Evolutionary conservation across 768 basidiomycete species (phyloP), one percentile per base, ranked within the genome.

Genomic region (Lepiota brunneoincarnata): DNA sequence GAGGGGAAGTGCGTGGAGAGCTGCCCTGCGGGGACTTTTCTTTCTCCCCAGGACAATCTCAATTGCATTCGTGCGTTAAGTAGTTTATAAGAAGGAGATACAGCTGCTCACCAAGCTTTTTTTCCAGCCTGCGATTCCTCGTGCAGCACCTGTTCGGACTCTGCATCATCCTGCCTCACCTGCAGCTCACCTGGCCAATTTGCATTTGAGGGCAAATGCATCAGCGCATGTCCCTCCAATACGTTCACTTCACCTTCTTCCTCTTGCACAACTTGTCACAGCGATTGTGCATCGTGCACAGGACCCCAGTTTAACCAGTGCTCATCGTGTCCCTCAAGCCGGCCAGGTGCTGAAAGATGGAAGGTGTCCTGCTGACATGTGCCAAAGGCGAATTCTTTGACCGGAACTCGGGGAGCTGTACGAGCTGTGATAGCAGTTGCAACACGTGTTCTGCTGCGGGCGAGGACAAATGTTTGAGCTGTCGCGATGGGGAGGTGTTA

Each of bases 271-370:
- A 61, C 84, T 4, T 96, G 93, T 67, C 92, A 95, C 56, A 83
- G 91, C 0, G 93, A 95, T 64, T 96, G 93, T 63, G 82, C 81
- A 14, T 84, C 87, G 1, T 96, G 93, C 69, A 82, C 83, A 20
- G 91, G 91, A n/a, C 62, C 79, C 18, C 80, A 83, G 0, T 91
- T 91, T 71, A 83, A 82, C 63, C 86, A 93, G 64, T 96, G 93
- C 69, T 76, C 83, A 6, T 80, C 80, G 44, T 94, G 92, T 63
- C 76, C 83, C 28, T 61, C 83, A 23, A 70, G 74, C 18, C 80
- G 84, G 0, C 92, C 91, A n/a, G 0, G 89, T 93, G 36, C 81
- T 86, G 42, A 80, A 80, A 36, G 83, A 80, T 50, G 90, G 90
- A 23, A 79, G 91, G 49, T 93, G 91, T 66, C n/a, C 77, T 93